Evolutionary conservation across 1,139 yeast genomes (phyloP), one percentile per base, ranked within the genome.

Genomic region (Yamadazyma mexicana): DNA sequence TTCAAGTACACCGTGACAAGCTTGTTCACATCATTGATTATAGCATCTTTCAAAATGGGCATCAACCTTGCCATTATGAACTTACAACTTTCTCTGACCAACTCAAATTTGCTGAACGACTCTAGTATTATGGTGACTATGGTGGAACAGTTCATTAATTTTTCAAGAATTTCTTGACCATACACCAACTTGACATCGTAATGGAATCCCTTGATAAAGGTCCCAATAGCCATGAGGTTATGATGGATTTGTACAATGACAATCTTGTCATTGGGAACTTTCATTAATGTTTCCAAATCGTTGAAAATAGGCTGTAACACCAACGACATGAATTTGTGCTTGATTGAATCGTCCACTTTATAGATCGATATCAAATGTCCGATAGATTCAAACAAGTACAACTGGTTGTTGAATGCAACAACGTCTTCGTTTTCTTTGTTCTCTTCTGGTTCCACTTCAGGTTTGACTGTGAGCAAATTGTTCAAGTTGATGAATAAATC

Each of bases 11-110:
- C 69, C 2, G 87, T 77, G 43, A 92, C 79, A 43, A 91, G 74
- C 54, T 88, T 83, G 43, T 84, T 83, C 57, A 87, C 73, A 55
- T 81, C 86, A 24, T 69, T 68, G 42, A 81, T 81, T 28, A 68
- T 61, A 17, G 54, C 56, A 35, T 54, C 59, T 28, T 62, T 61
- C 47, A 91, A 68, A 26, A 91, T 71, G 16, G 95, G 89, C 40
- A 89, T 83, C 47, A 94, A 74, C 47, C 98, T 77, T 4, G 96
- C 87, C 63, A 91, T 83, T 17, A 96, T 79, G 59, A 87, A 87
- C 51, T 97, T 76, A 1, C 94, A 74, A 4, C 96, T 84, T 48
- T 89, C 96, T 55, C 98, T 77, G 38, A 92, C 79, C 20, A 73
- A 71, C 55, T 84, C 89, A 46, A 73, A 74, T 37, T 79, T 75